phyloP scores from a whole-genome alignment of 2,329 filamentous ascomycete species.

The Microcyclospora pomicola region DNA sequence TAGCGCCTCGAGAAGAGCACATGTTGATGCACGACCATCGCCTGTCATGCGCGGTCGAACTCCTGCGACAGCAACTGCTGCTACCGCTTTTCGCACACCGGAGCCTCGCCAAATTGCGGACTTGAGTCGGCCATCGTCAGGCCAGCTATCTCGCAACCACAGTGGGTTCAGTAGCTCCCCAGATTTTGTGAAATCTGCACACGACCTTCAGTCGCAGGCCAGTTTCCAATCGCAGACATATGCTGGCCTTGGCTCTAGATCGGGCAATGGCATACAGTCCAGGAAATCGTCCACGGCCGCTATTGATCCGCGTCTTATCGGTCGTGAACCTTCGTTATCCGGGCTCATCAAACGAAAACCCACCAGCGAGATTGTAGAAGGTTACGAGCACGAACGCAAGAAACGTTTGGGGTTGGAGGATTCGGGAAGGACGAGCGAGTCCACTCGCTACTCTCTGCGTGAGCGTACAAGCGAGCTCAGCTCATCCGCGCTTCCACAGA shows the following conservation, averaged over 20 bases:
- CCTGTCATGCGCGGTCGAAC: neutral
- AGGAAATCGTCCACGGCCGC: neutral
- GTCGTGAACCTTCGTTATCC: neutral
- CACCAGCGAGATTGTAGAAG: constrained; percentile 5
- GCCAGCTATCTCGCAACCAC: too few relatives aligned
- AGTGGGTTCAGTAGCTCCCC: constrained; percentile 13
- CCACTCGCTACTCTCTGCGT: too few relatives aligned
- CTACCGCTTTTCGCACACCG: neutral
- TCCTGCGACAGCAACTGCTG: neutral
- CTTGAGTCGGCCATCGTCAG: neutral
- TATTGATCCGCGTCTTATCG: constrained; percentile 5
- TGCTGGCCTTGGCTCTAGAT: neutral
- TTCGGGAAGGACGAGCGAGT: neutral
- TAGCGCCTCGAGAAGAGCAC: constrained; percentile 10
- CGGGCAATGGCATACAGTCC: neutral
- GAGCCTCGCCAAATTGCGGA: neutral
- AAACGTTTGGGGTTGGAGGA: constrained; percentile 4
- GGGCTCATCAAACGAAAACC: constrained; percentile 11
- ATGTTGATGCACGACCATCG: neutral
- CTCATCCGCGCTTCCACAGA: too few relatives aligned
- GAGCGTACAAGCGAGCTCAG: too few relatives aligned
- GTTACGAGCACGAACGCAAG: constrained; percentile 12
- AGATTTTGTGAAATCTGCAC: constrained; percentile 6
- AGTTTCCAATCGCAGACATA: neutral
- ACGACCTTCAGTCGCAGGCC: constrained; percentile 1